Evolutionary conservation across 2,329 filamentous ascomycete species (phyloP).

Genomic region (Dissoconium aciculare): DNA sequence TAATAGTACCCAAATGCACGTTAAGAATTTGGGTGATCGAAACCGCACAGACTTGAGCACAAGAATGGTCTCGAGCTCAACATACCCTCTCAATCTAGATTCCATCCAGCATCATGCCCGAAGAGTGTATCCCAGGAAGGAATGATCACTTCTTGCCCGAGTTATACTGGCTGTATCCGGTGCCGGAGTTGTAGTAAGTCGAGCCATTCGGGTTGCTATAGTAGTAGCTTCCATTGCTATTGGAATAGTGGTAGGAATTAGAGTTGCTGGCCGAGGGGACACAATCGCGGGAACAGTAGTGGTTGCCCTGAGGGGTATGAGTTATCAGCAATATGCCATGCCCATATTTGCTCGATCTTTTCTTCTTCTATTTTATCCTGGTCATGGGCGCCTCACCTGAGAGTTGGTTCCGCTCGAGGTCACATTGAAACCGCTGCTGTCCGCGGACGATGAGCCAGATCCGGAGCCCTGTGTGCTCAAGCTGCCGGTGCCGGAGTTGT

Average conservation of each 20-base stretch:
- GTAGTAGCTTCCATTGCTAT: conserved; percentile 50
- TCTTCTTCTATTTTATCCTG: too few relatives aligned
- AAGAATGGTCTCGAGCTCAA: too few relatives aligned
- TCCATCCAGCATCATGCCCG: too few relatives aligned
- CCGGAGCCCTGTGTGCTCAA: conserved; percentile 13
- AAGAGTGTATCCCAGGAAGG: too few relatives aligned
- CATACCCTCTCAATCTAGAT: too few relatives aligned
- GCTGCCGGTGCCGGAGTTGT: conserved; percentile 9
- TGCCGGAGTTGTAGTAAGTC: conserved; percentile 51
- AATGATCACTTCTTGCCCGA: too few relatives aligned
- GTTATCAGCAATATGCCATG: background rate
- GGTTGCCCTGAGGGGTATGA: conserved; percentile 42
- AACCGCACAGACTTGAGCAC: too few relatives aligned
- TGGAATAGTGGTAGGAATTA: conserved; percentile 55
- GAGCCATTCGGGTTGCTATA: conserved; percentile 48
- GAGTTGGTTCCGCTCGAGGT: conserved; percentile 44
- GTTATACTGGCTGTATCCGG: conserved; percentile 47
- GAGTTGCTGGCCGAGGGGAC: conserved; percentile 39
- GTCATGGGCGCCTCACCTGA: conserved; percentile 32
- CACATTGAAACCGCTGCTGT: conserved; percentile 24
- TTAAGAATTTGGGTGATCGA: too few relatives aligned
- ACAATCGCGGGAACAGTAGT: conserved; percentile 52
- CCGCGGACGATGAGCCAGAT: too few relatives aligned
- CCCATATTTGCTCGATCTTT: too few relatives aligned
- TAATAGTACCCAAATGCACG: too few relatives aligned